Percentiles rank a stretch among this genome's conserved stretches.
These are phyloP conservation scores for Taphrina confusa DNA, from an alignment of 1,139 yeast species.

Conservation along the genomic window DNA sequence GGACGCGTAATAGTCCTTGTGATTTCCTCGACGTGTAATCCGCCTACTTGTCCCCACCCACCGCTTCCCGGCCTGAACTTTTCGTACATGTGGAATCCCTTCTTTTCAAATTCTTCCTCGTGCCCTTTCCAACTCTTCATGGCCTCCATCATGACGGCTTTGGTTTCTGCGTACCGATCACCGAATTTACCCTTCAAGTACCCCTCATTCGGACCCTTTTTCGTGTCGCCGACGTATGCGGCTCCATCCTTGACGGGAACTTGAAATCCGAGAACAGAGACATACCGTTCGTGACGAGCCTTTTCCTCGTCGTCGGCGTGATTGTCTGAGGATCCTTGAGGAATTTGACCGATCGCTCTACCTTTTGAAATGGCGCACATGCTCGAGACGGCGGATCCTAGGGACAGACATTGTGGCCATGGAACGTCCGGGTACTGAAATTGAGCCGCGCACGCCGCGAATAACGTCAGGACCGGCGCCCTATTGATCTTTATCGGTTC, in stretches of 20 bases:
- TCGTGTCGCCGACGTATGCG: conserved; percentile 19
- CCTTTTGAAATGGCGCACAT: conserved; percentile 31
- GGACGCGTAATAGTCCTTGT: neutral
- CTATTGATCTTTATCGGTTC: conserved; percentile 26
- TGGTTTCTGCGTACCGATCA: conserved; percentile 11
- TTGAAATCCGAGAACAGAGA: conserved; percentile 16
- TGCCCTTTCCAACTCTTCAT: conserved; percentile 14
- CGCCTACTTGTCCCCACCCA: conserved; percentile 27
- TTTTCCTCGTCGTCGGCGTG: neutral
- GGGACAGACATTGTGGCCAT: conserved; percentile 25
- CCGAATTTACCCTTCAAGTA: conserved; percentile 21
- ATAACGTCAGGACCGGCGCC: conserved; percentile 26
- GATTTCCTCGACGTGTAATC: conserved; percentile 16
- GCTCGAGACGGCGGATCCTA: conserved; percentile 18
- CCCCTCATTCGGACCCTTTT: conserved; percentile 15
- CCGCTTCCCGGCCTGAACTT: conserved; percentile 19
- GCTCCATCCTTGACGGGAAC: conserved; percentile 4
- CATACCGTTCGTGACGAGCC: neutral
- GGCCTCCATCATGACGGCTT: conserved; percentile 1
- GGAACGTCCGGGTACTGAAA: conserved; percentile 8
- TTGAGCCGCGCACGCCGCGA: conserved; percentile 25
- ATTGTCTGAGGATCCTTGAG: conserved; percentile 5
- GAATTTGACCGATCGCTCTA: conserved; percentile 27
- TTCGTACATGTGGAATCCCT: conserved; percentile 30
- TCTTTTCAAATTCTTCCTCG: conserved; percentile 16